phyloP scores from a whole-genome alignment of 2,329 filamentous ascomycete genomes.

The Penicillium glabrum region DNA sequence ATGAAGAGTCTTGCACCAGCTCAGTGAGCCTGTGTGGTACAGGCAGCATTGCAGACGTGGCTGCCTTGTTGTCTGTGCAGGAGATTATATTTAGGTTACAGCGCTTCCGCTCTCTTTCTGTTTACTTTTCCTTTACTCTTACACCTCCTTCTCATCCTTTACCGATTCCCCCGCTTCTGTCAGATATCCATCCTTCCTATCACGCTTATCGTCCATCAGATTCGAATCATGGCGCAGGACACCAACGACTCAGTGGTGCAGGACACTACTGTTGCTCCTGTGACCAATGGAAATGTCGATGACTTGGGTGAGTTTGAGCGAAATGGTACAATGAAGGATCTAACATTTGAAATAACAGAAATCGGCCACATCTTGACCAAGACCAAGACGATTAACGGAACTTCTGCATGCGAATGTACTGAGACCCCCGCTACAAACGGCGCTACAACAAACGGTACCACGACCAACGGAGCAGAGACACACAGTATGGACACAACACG shows the following conservation, averaged over 20 bases:
- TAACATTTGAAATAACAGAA: not conserved
- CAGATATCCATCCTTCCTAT: not conserved
- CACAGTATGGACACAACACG: not conserved
- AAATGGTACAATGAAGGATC: not conserved
- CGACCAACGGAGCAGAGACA: not conserved
- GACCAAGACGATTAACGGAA: not conserved
- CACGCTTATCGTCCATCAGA: not conserved
- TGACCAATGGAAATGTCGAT: not conserved
- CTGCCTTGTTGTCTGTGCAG: not conserved
- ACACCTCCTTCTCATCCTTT: not conserved
- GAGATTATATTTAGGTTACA: not conserved
- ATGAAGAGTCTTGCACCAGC: not conserved
- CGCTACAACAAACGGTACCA: not conserved
- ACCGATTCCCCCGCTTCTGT: not conserved
- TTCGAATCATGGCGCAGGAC: not conserved
- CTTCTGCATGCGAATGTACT: not conserved
- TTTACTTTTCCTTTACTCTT: not conserved
- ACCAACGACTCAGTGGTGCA: not conserved
- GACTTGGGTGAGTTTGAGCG: not conserved
- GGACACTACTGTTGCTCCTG: not conserved
- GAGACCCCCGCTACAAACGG: not conserved
- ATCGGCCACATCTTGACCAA: not conserved
- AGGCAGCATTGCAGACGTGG: slow-evolving; percentile 2
- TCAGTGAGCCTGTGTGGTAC: not conserved
- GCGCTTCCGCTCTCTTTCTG: not conserved